Conservation (phyloP, 306 rosid genomes). For the Prinsepia uniflora region DNA sequence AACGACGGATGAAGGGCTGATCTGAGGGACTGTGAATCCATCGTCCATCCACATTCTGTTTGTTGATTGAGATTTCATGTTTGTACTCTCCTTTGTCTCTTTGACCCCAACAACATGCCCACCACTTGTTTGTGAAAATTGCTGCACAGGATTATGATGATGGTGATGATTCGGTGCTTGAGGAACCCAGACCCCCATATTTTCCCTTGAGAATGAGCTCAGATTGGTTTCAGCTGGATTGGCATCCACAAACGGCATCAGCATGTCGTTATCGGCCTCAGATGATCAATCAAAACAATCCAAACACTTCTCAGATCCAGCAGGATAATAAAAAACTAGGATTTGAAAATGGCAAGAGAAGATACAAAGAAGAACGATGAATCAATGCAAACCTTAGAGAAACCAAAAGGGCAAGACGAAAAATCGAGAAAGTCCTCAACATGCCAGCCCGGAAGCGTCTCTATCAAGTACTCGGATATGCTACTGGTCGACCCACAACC, state of each 20-base stretch:
- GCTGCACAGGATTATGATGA: conserved; percentile 17
- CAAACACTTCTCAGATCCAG: background rate
- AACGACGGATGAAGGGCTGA: conserved; percentile 37
- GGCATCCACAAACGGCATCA: conserved; percentile 32
- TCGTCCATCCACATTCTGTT: conserved; percentile 56
- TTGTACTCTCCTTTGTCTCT: conserved; percentile 40
- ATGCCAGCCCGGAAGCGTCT: conserved; percentile 95
- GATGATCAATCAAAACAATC: background rate
- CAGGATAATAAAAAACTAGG: background rate
- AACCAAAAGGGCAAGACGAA: conserved; percentile 39
- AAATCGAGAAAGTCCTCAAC: conserved; percentile 83
- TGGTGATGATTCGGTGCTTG: conserved; percentile 32
- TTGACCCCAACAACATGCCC: conserved; percentile 16
- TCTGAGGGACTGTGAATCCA: conserved; percentile 77
- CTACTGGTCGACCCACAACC: conserved; percentile 36
- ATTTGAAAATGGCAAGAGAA: background rate
- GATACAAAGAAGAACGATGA: background rate
- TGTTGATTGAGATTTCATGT: conserved; percentile 27
- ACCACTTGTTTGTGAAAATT: conserved; percentile 33
- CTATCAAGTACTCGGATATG: conserved; percentile 84
- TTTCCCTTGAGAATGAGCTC: conserved; percentile 34
- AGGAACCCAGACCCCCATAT: conserved; percentile 75
- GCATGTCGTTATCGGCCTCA: conserved; percentile 41
- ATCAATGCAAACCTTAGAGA: conserved; percentile 49
- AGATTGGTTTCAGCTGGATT: conserved; percentile 29